Evolutionary conservation across 2,329 filamentous ascomycete genomes (phyloP).

Genomic region (Zymoseptoria crescenta): DNA sequence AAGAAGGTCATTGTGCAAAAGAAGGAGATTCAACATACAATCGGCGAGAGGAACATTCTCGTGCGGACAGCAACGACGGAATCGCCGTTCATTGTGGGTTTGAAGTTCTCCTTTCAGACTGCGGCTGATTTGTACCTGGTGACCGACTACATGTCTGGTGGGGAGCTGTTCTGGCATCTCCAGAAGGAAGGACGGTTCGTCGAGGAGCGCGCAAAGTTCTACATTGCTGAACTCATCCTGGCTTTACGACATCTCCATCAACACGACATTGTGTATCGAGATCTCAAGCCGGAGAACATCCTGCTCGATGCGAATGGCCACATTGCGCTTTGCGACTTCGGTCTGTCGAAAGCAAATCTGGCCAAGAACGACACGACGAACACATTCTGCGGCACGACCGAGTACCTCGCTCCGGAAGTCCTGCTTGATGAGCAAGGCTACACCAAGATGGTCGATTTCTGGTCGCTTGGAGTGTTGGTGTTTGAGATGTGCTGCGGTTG

Average conservation of each 20-base stretch:
- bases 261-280: constrained; percentile 95
- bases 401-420: constrained; percentile 93
- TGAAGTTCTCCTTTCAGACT: constrained; percentile 98
- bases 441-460: constrained; percentile 99
- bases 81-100: constrained; percentile 92
- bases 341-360: constrained; percentile 92
- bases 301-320: constrained; percentile 94
- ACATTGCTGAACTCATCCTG: constrained; percentile 94
- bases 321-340: constrained; percentile 95
- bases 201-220: constrained; percentile 92
- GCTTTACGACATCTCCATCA: constrained; percentile 92
- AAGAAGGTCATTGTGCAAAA: constrained; percentile 99
- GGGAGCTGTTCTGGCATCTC: constrained; percentile 96
- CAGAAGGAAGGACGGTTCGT: constrained; percentile 96
- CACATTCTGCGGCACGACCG: constrained; percentile 96
- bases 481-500: constrained; percentile 99
- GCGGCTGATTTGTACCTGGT: constrained; percentile 96
- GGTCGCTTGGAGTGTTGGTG: constrained; percentile 93
- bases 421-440: constrained; percentile 93
- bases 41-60: constrained; percentile 93
- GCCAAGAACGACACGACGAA: constrained; percentile 97
- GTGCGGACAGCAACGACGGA: constrained; percentile 93
- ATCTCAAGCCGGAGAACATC: constrained; percentile 97
- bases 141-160: constrained; percentile 98
- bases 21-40: constrained; percentile 95